Evolutionary conservation across 2,329 filamentous ascomycete species (phyloP), one percentile per base, ranked within the genome.

Genomic region (Neoarthrinium moseri): DNA sequence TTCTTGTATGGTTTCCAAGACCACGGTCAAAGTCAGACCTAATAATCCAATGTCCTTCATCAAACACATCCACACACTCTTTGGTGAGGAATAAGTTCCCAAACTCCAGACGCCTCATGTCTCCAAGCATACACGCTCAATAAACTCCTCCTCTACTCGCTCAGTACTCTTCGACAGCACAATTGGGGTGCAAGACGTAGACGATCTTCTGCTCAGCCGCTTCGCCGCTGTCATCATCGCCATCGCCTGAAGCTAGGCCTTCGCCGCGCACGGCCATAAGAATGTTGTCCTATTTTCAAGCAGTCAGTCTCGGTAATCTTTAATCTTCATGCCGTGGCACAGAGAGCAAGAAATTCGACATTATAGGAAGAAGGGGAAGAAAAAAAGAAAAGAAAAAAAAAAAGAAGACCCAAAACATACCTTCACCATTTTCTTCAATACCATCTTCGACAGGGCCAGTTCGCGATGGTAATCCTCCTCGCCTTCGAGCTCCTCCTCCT

Each of bases 371-470:
- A 10, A 24, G 23, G 3, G 21, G 32, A 20, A 32, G 27, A 23
- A 23, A 32, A 39, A 35, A 23, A 32, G 21, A 35, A 22, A 34
- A 30, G 24, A 33, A 36, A 4, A 20, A 24, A 52, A 17, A 45
- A 36, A n/a, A n/a, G n/a, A n/a, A n/a, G n/a, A n/a, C n/a, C n/a
- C n/a, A n/a, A n/a, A 51, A 70, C 81, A 61, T 74, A 94, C 91
- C 85, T 94, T 96, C 62, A 96, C 87, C 86, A 97, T 95, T 68
- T 89, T 86, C 78, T 89, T 95, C 56, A 99, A 70, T 43, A 99
- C 92, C 79, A 96, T 63, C 55, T 62, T 63, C n/a, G 59, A 53
- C 23, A 64, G 36, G 6, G 42, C 51, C 51, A 60, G 50, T 48
- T 97, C 91, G 13, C 72, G 74, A 62, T 91, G 80, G 60, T 95